These are phyloP conservation scores for Puccinia coronata DNA, from an alignment of 1,284 basidiomycete species.

Conservation along the genomic window DNA sequence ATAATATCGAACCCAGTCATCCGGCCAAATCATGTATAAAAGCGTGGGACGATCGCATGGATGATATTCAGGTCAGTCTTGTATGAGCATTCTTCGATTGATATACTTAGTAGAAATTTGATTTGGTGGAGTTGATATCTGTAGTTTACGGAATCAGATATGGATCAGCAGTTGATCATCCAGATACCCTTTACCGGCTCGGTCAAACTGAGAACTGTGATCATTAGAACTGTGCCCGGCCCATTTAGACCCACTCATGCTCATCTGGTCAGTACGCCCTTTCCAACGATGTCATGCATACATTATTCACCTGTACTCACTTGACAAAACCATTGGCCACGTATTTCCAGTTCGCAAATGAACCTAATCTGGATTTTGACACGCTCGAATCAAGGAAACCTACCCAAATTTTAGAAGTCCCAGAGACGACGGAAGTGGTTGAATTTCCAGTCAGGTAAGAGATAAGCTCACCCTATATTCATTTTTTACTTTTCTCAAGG, in stretches of 20 bases:
- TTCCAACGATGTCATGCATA: neutral
- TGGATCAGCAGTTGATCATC: conserved; percentile 72
- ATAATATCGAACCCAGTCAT: conserved; percentile 24
- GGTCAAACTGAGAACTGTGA: conserved; percentile 71
- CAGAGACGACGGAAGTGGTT: conserved; percentile 70
- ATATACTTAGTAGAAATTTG: neutral
- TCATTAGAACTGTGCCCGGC: conserved; percentile 72
- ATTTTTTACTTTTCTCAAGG: conserved; percentile 1
- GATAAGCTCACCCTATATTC: neutral
- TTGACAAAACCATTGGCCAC: neutral
- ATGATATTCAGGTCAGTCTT: conserved; percentile 2
- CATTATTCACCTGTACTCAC: conserved; percentile 26
- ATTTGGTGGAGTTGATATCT: conserved; percentile 29
- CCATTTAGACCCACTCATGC: conserved; percentile 72
- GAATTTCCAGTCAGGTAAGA: conserved; percentile 71
- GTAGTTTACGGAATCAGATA: conserved; percentile 75
- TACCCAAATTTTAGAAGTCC: conserved; percentile 70
- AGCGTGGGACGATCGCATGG: conserved; percentile 30
- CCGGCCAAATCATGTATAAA: conserved; percentile 39
- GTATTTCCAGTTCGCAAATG: conserved; percentile 67
- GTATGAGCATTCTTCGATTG: neutral
- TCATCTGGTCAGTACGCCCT: conserved; percentile 63
- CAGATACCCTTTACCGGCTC: conserved; percentile 77
- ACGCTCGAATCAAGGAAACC: conserved; percentile 67
- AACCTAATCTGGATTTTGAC: conserved; percentile 72